phyloP scores from a whole-genome alignment of 768 basidiomycete species.

The Tricholoma matsutake region DNA sequence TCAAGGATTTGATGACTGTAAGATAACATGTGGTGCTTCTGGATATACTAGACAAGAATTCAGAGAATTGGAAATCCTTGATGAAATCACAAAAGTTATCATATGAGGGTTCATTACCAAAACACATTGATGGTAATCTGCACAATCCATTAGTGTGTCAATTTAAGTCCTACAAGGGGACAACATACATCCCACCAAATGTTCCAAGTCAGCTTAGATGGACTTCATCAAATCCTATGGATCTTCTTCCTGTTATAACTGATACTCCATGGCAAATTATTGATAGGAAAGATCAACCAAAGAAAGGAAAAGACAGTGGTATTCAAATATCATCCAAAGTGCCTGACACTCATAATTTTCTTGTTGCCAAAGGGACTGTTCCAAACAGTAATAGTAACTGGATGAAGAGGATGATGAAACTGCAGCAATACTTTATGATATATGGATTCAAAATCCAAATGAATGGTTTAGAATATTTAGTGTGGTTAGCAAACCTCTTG shows the following conservation, averaged over 20 bases:
- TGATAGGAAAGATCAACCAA: background rate
- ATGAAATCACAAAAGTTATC: constrained; percentile 19
- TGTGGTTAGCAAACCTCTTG: background rate
- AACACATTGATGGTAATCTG: background rate
- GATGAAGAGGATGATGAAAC: background rate
- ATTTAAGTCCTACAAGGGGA: background rate
- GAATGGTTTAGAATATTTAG: background rate
- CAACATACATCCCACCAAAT: background rate
- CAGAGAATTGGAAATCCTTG: constrained; percentile 18
- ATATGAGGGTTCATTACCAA: background rate
- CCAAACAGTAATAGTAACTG: background rate
- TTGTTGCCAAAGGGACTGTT: background rate
- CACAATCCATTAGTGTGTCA: background rate
- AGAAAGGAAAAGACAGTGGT: background rate
- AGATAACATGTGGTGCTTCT: constrained; percentile 16
- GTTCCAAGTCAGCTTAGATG: too few species aligned
- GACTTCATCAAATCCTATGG: too few species aligned
- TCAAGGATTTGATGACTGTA: constrained; percentile 19
- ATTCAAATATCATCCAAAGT: background rate
- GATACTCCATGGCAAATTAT: background rate
- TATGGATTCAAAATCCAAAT: background rate
- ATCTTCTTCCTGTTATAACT: background rate
- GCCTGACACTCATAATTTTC: background rate
- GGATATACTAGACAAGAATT: constrained; percentile 19
- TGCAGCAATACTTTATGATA: background rate